Percentiles rank a stretch among this genome's conserved stretches.
phyloP scores from a whole-genome alignment of 2,329 filamentous ascomycete genomes.

The Conoideocrella luteorostrata region DNA sequence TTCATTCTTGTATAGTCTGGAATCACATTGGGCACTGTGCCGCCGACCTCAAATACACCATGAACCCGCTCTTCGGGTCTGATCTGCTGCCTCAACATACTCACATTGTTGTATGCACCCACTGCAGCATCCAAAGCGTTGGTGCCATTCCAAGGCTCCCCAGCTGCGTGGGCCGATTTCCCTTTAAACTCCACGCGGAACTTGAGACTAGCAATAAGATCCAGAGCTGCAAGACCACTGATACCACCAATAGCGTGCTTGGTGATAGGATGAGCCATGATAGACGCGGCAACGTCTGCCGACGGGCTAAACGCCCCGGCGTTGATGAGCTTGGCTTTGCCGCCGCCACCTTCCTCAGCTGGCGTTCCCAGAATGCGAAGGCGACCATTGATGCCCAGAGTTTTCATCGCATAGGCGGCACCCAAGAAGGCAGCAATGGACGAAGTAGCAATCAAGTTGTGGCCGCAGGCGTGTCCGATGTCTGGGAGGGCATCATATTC shows the following conservation, averaged over 20 bases:
- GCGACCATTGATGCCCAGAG: constrained; percentile 22
- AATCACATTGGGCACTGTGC: constrained; percentile 32
- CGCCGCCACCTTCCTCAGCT: constrained; percentile 36
- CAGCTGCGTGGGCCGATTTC: constrained; percentile 27
- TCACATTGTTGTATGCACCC: constrained; percentile 27
- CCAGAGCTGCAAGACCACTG: constrained; percentile 1
- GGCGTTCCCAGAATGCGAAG: constrained; percentile 35
- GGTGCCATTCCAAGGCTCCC: constrained; percentile 29
- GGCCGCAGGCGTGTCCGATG: constrained; percentile 39
- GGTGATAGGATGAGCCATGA: constrained; percentile 23
- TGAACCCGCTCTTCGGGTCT: constrained; percentile 30
- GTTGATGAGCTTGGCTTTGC: constrained; percentile 23
- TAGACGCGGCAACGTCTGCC: constrained; percentile 16
- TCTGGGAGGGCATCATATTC: constrained; percentile 40
- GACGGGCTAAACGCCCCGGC: constrained; percentile 17
- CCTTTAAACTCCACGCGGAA: constrained; percentile 25
- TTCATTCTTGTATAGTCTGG: constrained; percentile 31
- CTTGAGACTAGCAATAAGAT: constrained; percentile 7
- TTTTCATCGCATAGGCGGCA: constrained; percentile 24
- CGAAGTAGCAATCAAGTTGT: constrained; percentile 37
- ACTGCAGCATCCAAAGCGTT: constrained; percentile 34
- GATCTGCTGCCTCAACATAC: constrained; percentile 32
- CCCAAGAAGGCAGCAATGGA: constrained; percentile 33
- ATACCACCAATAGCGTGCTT: not conserved
- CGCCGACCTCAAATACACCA: constrained; percentile 29